Base-by-base conservation (phyloP, 164 flowering plant species). In the Macadamia integrifolia region DNA sequence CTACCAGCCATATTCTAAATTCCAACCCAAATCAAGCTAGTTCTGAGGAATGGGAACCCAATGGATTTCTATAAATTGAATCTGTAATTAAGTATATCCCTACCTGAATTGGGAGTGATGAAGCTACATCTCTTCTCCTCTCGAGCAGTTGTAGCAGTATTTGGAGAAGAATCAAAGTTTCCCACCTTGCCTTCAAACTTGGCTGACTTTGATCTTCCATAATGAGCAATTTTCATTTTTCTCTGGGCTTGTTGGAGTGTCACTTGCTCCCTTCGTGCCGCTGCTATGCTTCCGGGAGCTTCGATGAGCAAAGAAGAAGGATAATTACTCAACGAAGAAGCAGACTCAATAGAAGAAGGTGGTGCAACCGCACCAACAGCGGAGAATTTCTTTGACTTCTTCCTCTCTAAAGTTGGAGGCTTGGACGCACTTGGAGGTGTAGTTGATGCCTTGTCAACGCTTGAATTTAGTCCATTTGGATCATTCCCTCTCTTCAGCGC, bases 91-190 rank as follows among this genome's bases (percentile, higher is more conserved):
- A 31, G 43, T 53, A 58, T 50, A 76, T 48, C 6, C 48, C 60
- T 74, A 92, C 98, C 98, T 73, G 97, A 89, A 86, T 86, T 89
- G 52, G 86, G 61, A 17, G 98, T 89, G 66, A 93, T 88, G 49
- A 89, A 93, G 66, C 79, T 85, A 79, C 98, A 93, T 78, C 91
- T 80, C 78, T 86, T 89, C 67, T 77, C 83, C 56, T 82, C 86
- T 46, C 62, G 23, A 23, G 23, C 23, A 23, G 23, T 23, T 23
- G 23, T 23, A 23, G 42, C 32, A 62, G 18, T 18, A 2, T 35
- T 35, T 35, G 40, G 40, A 0, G 68, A 42, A 68, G 80, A 10
- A 65, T 82, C 82, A 56, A 79, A 0, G 10, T 86, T 81, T 66
- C 65, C 74, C 48, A 73, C 73, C 49, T 75, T 82, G 49, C 66